Evolutionary conservation across 768 basidiomycete genomes (phyloP).

Genomic region (Russula foetens): DNA sequence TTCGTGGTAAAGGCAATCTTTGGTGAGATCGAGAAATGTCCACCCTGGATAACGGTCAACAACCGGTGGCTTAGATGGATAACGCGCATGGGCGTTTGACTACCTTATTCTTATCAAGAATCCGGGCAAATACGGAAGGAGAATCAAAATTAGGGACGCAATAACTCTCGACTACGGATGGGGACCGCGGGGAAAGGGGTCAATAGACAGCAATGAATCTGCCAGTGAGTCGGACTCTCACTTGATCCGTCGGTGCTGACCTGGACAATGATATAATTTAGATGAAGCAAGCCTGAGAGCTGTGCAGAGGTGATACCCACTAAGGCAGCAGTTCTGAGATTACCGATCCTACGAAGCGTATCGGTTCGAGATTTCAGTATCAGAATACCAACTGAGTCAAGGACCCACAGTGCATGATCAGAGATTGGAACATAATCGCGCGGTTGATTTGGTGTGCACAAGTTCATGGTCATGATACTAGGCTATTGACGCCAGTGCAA

Average conservation of each 20-base stretch:
- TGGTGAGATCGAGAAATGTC: constrained; percentile 87
- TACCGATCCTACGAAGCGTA: constrained; percentile 56
- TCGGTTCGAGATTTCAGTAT: neutral
- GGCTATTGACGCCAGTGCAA: neutral
- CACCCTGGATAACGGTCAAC: constrained; percentile 43
- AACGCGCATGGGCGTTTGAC: neutral
- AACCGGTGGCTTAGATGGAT: neutral
- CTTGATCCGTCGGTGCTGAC: constrained; percentile 79
- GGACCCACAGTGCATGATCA: constrained; percentile 62
- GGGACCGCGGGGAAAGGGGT: neutral
- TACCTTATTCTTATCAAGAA: constrained; percentile 76
- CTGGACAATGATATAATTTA: constrained; percentile 21
- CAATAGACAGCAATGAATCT: neutral
- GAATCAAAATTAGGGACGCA: constrained; percentile 93
- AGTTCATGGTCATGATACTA: constrained; percentile 5
- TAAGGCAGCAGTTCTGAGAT: constrained; percentile 74
- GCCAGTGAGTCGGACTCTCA: constrained; percentile 25
- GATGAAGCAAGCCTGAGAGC: neutral
- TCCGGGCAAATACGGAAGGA: constrained; percentile 84
- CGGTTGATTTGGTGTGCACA: constrained; percentile 27
- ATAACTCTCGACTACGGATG: constrained; percentile 70
- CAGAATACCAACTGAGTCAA: constrained; percentile 24
- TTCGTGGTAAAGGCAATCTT: constrained; percentile 61
- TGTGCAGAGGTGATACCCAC: constrained; percentile 26
- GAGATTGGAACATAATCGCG: constrained; percentile 69